These are phyloP conservation scores for Zoysia matrella DNA, from an alignment of 202 grass and related monocot genomes.

Conservation along the genomic window DNA sequence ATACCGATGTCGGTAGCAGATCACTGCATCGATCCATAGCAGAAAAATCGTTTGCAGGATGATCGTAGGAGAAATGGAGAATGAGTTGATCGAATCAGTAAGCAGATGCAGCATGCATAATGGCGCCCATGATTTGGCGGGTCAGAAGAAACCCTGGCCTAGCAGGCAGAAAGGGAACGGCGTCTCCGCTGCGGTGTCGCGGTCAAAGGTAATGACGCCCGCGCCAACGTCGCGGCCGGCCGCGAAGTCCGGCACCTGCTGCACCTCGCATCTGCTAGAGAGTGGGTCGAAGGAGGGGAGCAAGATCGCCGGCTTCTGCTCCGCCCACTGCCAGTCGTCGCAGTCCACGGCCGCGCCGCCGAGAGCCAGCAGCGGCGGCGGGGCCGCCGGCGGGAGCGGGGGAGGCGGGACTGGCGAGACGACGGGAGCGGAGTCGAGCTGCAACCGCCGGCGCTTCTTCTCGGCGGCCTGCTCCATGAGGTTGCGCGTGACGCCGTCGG, in stretches of 20 bases:
- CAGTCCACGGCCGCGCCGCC: constrained; percentile 18
- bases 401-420: not conserved
- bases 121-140: constrained; percentile 1
- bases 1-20: not conserved
- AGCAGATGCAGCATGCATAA: constrained; percentile 10
- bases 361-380: not conserved
- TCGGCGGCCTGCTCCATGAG: constrained; percentile 51
- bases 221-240: not conserved
- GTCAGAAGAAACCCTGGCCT: constrained; percentile 58
- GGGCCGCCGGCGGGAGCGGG: not conserved
- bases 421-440: not conserved
- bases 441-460: constrained; percentile 51
- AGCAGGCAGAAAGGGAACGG: constrained; percentile 70
- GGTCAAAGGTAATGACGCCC: constrained; percentile 24
- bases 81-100: constrained; percentile 23
- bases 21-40: not conserved
- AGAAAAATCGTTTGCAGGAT: constrained; percentile 10
- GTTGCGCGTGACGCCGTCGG: constrained; percentile 45
- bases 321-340: constrained; percentile 34
- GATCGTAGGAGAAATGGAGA: too few species aligned
- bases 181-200: constrained; percentile 29
- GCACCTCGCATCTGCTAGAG: constrained; percentile 2
- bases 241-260: constrained; percentile 49
- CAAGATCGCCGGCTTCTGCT: constrained; percentile 29
- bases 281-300: constrained; percentile 25